phyloP scores from a whole-genome alignment of 192 early-diverging fungal species.

The Gonapodya sp. region DNA sequence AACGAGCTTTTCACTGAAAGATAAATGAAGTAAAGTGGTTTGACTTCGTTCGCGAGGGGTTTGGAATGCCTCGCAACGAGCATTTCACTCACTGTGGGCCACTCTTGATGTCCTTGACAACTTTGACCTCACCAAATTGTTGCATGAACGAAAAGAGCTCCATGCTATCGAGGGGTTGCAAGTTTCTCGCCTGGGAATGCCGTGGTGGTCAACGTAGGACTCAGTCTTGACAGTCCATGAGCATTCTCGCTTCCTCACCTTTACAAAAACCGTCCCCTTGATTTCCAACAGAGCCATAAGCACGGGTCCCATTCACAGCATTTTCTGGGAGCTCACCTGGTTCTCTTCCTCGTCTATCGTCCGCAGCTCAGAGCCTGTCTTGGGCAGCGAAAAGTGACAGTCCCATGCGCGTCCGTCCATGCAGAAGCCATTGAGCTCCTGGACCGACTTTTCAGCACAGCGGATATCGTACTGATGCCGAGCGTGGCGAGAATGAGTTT shows the following conservation, averaged over 20 bases:
- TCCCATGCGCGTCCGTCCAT: not conserved
- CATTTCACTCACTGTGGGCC: not conserved
- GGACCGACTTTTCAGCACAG: not conserved
- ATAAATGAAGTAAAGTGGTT: not conserved
- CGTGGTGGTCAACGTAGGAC: no score
- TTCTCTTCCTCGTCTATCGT: not conserved
- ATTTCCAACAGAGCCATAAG: not conserved
- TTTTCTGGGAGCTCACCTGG: no score
- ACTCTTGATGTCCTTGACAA: not conserved
- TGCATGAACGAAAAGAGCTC: not conserved
- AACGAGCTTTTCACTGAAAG: not conserved
- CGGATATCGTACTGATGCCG: not conserved
- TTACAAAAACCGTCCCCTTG: not conserved
- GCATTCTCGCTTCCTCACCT: no score
- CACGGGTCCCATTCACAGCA: not conserved
- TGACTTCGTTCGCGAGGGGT: not conserved
- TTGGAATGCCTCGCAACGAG: not conserved
- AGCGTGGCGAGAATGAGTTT: no score
- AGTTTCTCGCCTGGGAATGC: not conserved
- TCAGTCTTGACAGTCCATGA: no score
- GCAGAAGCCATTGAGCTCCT: not conserved
- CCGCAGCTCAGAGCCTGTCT: not conserved
- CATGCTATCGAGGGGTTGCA: not conserved
- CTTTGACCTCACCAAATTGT: not conserved
- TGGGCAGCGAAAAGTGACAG: not conserved